phyloP scores from a whole-genome alignment of 768 basidiomycete species.

The Trametes gibbosa region DNA sequence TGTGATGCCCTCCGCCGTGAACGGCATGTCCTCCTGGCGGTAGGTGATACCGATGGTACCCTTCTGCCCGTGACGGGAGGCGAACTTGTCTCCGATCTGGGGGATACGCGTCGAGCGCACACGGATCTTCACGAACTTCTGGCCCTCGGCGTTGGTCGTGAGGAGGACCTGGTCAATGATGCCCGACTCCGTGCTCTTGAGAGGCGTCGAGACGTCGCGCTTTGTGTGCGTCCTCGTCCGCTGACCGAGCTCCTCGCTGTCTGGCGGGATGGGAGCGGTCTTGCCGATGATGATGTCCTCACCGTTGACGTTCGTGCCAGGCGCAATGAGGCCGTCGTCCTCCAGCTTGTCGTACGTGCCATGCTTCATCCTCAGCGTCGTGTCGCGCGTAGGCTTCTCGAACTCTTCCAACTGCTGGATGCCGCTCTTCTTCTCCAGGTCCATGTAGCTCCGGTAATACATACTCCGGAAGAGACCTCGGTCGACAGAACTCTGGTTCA shows the following conservation, averaged over 20 bases:
- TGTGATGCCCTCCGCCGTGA: constrained; percentile 93
- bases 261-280: constrained; percentile 94
- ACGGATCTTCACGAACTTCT: constrained; percentile 98
- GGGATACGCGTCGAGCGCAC: constrained; percentile 95
- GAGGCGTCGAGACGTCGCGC: constrained; percentile 94
- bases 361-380: constrained; percentile 94
- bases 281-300: constrained; percentile 99
- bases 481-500: constrained; percentile 99
- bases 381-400: constrained; percentile 91
- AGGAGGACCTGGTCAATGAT: constrained; percentile 97
- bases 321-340: constrained; percentile 92
- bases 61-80: constrained; percentile 99
- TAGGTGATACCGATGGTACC: constrained; percentile 99
- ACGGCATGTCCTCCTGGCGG: constrained; percentile 99
- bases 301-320: constrained; percentile 90
- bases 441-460: constrained; percentile 98
- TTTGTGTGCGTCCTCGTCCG: constrained; percentile 90
- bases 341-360: constrained; percentile 99
- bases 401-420: constrained; percentile 92
- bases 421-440: constrained; percentile 95
- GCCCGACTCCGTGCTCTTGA: constrained; percentile 97
- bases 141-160: constrained; percentile 93
- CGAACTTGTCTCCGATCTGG: constrained; percentile 99
- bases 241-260: constrained; percentile 96
- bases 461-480: constrained; percentile 98